Evolutionary conservation across 2,329 filamentous ascomycete genomes (phyloP), one percentile per base, ranked within the genome.

Genomic region (Knoxdaviesia proteae): DNA sequence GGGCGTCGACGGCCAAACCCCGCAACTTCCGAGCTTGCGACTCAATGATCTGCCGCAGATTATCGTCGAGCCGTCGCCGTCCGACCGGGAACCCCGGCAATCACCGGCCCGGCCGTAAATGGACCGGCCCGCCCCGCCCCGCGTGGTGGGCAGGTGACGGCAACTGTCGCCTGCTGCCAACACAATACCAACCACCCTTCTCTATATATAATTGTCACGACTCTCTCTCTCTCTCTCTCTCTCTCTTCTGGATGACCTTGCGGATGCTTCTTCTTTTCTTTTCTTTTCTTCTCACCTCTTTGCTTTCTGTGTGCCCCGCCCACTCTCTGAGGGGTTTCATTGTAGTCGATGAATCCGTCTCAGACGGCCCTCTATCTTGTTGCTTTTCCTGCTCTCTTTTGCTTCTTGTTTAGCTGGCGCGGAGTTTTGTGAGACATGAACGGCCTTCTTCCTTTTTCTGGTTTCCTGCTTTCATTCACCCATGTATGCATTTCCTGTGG

Each of bases 1-100:
- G 20, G 20, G 20, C 20, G 20, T 20, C 20, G 20, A 20, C 20
- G 3, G 3, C 20, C 20, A 20, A 20, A 20, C 20, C 20, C 20
- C 20, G 2, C 68, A 65, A 47, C 55, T 75, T 40, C 70, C 71
- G 2, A 72, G 65, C 49, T 50, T 76, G 48, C 61, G 63, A 40
- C 58, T 75, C 33, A 51, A 54, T 11, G 53, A 53, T 32, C 54
- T 77, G 31, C 73, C 73, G 3, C 64, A 67, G 48, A 77, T 77
- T 51, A 64, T 74, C 31, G 66, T 75, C 40, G 67, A 76, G 50
- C 67, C 68, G n/a, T 67, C 63, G 30, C 35, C 59, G 5, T 52
- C 52, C 41, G 56, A 60, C 10, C 39, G 48, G 11, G 50, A 53
- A 6, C 39, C 44, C 29, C 41, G 46, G 30, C 37, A 10, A 43